A percentile compares a stretch with the other conserved stretches of the same genome.
These are phyloP conservation scores for Aureobasidium pullulans DNA, from an alignment of 2,329 filamentous ascomycete species.

Conservation along the genomic window DNA sequence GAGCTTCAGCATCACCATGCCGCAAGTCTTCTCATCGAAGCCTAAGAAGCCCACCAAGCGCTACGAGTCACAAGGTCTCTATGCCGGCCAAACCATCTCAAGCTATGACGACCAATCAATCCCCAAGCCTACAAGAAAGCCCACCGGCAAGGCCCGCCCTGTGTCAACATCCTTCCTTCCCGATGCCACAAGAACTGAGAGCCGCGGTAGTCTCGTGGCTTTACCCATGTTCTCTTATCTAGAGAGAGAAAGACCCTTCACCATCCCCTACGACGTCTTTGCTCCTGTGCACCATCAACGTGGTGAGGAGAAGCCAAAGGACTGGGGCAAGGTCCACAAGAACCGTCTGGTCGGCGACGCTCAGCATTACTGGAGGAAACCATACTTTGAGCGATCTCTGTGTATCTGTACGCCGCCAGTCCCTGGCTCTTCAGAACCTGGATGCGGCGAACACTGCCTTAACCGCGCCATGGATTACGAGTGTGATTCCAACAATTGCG, in stretches of 20 bases:
- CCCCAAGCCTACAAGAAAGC: neutral
- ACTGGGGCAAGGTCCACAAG: slow-evolving; percentile 86
- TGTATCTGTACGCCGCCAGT: slow-evolving; percentile 61
- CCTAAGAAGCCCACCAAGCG: slow-evolving; percentile 53
- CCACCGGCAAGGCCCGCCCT: neutral
- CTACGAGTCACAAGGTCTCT: slow-evolving; percentile 77
- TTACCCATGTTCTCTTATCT: slow-evolving; percentile 40
- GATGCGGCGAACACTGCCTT: slow-evolving; percentile 83
- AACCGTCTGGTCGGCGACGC: slow-evolving; percentile 65
- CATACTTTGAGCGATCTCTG: slow-evolving; percentile 22
- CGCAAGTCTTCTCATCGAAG: neutral
- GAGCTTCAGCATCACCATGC: slow-evolving; percentile 9
- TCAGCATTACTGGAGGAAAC: slow-evolving; percentile 27
- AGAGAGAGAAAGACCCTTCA: slow-evolving; percentile 65
- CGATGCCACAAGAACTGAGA: slow-evolving; percentile 34
- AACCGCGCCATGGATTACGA: slow-evolving; percentile 97
- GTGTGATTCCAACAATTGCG: slow-evolving; percentile 86
- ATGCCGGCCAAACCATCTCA: slow-evolving; percentile 64
- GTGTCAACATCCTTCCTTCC: slow-evolving; percentile 5
- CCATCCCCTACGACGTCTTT: slow-evolving; percentile 83
- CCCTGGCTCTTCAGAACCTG: slow-evolving; percentile 50
- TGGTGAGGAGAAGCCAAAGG: slow-evolving; percentile 83
- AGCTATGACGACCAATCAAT: slow-evolving; percentile 9
- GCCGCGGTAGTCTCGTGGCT: slow-evolving; percentile 50
- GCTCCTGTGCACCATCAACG: slow-evolving; percentile 63